Evolutionary conservation across 202 grass and related monocot genomes (phyloP).

Genomic region (Bolboschoenoplectus hybrid): DNA sequence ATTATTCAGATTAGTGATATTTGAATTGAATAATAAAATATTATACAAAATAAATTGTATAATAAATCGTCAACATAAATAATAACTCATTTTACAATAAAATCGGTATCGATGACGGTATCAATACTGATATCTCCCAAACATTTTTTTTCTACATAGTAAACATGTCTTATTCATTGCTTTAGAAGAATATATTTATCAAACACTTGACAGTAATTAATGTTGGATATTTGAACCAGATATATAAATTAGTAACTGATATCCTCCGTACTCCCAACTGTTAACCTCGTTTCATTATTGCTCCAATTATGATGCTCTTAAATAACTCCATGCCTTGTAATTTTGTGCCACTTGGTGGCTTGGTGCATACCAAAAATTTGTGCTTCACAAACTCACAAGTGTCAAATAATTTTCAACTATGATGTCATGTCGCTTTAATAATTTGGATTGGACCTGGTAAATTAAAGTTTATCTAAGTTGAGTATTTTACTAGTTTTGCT

Average conservation of each 20-base stretch:
- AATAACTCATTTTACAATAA: too few relatives aligned
- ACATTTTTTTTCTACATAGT: not conserved
- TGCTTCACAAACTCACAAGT: not conserved
- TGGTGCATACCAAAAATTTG: not conserved
- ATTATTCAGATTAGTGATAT: too few relatives aligned
- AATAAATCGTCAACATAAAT: too few relatives aligned
- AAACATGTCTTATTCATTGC: not conserved
- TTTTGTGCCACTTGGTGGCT: not conserved
- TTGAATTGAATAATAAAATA: too few relatives aligned
- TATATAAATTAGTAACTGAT: not conserved
- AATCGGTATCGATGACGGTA: too few relatives aligned
- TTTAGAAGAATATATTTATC: not conserved
- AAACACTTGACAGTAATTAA: not conserved
- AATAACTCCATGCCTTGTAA: not conserved
- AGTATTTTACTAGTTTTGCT: too few relatives aligned
- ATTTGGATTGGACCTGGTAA: too few relatives aligned
- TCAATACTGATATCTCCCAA: too few relatives aligned
- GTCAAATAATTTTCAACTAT: not conserved
- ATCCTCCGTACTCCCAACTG: not conserved
- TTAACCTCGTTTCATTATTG: slow-evolving; percentile 28
- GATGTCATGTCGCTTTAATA: too few relatives aligned
- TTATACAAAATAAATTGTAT: too few relatives aligned
- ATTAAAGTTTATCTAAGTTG: too few relatives aligned
- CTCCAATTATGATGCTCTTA: not conserved
- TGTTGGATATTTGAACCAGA: not conserved